phyloP scores from a whole-genome alignment of 176 grass and related monocot species.

The Oryza coarctata region DNA sequence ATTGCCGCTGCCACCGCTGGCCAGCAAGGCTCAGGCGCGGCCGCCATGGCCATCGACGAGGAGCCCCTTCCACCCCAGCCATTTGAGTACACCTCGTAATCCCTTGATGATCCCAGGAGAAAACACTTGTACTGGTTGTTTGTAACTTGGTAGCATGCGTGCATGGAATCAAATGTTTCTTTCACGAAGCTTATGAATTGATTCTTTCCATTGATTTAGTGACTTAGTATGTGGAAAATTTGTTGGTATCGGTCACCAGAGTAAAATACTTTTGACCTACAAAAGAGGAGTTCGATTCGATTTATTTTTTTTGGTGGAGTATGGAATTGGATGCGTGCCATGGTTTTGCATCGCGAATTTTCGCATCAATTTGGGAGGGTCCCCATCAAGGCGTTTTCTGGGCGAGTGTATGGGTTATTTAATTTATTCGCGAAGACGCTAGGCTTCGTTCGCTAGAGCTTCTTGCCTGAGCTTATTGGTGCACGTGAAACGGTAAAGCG shows the following conservation, averaged over 20 bases:
- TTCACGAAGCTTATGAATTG: not conserved
- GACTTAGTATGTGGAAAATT: not conserved
- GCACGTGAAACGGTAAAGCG: too few relatives aligned
- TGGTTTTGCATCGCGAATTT: not conserved
- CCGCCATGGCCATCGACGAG: conserved; percentile 75
- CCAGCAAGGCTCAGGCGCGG: conserved; percentile 46
- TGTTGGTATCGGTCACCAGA: not conserved
- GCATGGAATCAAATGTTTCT: not conserved
- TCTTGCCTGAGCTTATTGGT: too few relatives aligned
- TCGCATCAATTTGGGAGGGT: not conserved
- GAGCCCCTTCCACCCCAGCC: conserved; percentile 69
- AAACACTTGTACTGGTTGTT: not conserved
- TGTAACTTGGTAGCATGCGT: not conserved
- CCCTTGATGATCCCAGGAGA: not conserved
- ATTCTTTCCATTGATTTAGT: not conserved
- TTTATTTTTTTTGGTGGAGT: not conserved
- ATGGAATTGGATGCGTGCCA: not conserved
- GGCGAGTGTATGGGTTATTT: not conserved
- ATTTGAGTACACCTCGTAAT: conserved; percentile 60
- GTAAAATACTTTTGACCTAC: not conserved
- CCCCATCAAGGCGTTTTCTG: not conserved
- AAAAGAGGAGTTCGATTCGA: not conserved
- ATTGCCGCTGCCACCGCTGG: conserved; percentile 11
- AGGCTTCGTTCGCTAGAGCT: too few relatives aligned
- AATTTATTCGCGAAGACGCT: too few relatives aligned